Percentiles rank a stretch among this genome's conserved stretches.
Evolutionary conservation across 116 monocot genomes (phyloP).

Genomic region (Dioscorea cayenensis): DNA sequence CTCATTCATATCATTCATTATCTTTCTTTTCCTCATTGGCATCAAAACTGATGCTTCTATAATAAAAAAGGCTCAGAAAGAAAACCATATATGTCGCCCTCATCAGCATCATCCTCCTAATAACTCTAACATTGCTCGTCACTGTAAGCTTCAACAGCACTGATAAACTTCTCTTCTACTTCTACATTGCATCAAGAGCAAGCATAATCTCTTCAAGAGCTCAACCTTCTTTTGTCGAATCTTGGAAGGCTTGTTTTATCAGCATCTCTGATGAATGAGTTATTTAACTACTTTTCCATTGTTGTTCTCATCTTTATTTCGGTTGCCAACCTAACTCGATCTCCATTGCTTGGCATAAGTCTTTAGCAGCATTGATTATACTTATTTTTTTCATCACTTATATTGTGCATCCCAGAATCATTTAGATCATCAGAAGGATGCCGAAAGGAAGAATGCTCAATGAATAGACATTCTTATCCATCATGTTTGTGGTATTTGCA

Average conservation of each 20-base stretch:
- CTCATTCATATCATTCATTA: conserved; percentile 19
- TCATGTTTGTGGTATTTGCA: conserved; percentile 21
- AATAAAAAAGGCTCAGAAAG: conserved; percentile 29
- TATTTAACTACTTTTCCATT: conserved; percentile 13
- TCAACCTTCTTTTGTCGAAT: conserved; percentile 48
- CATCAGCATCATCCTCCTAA: conserved; percentile 8
- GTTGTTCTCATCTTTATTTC: conserved; percentile 1
- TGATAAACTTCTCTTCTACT: not conserved
- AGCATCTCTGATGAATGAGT: conserved; percentile 22
- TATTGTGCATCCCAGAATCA: conserved; percentile 19
- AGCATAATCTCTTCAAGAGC: conserved; percentile 29
- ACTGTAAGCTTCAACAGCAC: not conserved
- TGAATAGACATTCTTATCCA: conserved; percentile 21
- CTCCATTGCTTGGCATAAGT: not conserved
- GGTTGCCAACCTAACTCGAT: not conserved
- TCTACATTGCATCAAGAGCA: conserved; percentile 9
- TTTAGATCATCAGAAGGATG: conserved; percentile 26
- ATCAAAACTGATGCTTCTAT: conserved; percentile 46
- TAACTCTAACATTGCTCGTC: not conserved
- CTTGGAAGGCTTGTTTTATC: conserved; percentile 51
- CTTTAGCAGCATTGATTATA: conserved; percentile 6
- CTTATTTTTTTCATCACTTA: conserved; percentile 18
- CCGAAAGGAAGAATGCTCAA: conserved; percentile 35
- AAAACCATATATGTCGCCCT: conserved; percentile 31
- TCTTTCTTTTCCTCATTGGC: conserved; percentile 44